A percentile compares a stretch with the other conserved stretches of the same genome.
These are phyloP conservation scores for Hyphopichia buzzinii DNA, from an alignment of 1,139 yeast genomes.

Conservation along the genomic window DNA sequence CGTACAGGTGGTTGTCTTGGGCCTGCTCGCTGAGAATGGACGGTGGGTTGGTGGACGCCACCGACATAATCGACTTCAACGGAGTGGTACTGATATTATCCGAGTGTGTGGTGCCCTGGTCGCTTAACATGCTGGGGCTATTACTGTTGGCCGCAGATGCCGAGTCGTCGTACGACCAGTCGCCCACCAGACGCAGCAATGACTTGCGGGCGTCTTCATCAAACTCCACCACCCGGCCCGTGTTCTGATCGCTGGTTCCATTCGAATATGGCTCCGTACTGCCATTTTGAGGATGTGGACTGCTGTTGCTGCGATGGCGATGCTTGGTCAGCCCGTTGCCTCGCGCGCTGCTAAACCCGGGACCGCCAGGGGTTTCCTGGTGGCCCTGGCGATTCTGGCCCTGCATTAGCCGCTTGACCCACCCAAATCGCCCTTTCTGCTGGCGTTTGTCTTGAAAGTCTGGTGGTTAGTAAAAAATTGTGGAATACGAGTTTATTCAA, in stretches of 20 bases:
- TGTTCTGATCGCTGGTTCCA: neutral
- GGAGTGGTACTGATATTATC: slow-evolving; percentile 51
- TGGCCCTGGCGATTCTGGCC: slow-evolving; percentile 31
- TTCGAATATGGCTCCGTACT: neutral
- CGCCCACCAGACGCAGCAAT: slow-evolving; percentile 6
- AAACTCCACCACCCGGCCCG: slow-evolving; percentile 1
- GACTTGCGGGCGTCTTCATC: slow-evolving; percentile 1
- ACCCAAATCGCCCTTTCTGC: slow-evolving; percentile 38
- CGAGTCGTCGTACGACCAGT: slow-evolving; percentile 8
- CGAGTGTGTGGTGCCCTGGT: slow-evolving; percentile 16
- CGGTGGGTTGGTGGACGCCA: slow-evolving; percentile 47
- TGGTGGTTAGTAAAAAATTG: slow-evolving; percentile 2
- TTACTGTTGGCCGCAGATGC: slow-evolving; percentile 1
- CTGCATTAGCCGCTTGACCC: slow-evolving; percentile 49
- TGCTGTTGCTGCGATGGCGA: slow-evolving; percentile 5
- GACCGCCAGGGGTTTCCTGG: slow-evolving; percentile 1
- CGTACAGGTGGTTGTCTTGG: slow-evolving; percentile 35
- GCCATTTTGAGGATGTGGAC: neutral
- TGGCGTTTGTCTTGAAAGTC: slow-evolving; percentile 20
- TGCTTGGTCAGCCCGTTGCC: slow-evolving; percentile 4
- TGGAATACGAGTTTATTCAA: neutral
- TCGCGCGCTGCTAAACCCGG: neutral
- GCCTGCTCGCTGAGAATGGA: slow-evolving; percentile 39
- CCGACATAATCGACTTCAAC: slow-evolving; percentile 48
- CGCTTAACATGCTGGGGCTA: slow-evolving; percentile 9